Base-by-base conservation (phyloP, 1,284 basidiomycete genomes). In the Acaromyces ingoldii region DNA sequence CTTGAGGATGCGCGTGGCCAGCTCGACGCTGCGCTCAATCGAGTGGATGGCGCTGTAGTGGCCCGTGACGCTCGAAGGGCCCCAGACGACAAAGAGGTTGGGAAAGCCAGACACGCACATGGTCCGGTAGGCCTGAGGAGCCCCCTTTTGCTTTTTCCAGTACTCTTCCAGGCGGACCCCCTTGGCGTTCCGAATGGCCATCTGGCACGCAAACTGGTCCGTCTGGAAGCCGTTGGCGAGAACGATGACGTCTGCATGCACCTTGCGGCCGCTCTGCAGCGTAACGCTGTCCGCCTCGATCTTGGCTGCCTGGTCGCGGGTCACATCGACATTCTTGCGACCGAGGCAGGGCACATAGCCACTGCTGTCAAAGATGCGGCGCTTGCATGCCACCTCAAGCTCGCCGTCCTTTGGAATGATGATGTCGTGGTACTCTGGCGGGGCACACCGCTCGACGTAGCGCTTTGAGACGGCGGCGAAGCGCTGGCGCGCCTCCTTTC, bases 221-320 rank as follows among this genome's bases (percentile, higher is more conserved):
- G 66, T 57, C 13, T 56, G 51, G 42, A 74, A 74, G 1, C 72
- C 72, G 39, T 70, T 74, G 19, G 66, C 69, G 52, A 73, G 57
- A 6, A 74, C 58, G 39, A 74, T 72, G n/a, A 73, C 68, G 31
- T 74, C 72, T 2, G 72, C 70, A 13, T 65, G 57, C 30, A 74
- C 46, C 17, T 55, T 52, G 3, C 62, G 45, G 22, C 72, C 72
- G 29, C 62, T 63, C 1, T 60, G 57, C 0, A 58, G 54, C 9
- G 71, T 51, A 17, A 73, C 71, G 31, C 67, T 65, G 24, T 69
- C 21, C 33, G 62, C 58, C 24, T 64, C 65, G 54, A 74, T 74
- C 10, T 55, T 49, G 5, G 44, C 57, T 1, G 74, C 50, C 48
- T 66, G 63, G n/a, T 56, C 52, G 7, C 51, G 45, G 19, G 60